Evolutionary conservation across 192 early-diverging fungal genomes (phyloP), one percentile per base, ranked within the genome.

Genomic region (Mycoemilia scoparia): DNA sequence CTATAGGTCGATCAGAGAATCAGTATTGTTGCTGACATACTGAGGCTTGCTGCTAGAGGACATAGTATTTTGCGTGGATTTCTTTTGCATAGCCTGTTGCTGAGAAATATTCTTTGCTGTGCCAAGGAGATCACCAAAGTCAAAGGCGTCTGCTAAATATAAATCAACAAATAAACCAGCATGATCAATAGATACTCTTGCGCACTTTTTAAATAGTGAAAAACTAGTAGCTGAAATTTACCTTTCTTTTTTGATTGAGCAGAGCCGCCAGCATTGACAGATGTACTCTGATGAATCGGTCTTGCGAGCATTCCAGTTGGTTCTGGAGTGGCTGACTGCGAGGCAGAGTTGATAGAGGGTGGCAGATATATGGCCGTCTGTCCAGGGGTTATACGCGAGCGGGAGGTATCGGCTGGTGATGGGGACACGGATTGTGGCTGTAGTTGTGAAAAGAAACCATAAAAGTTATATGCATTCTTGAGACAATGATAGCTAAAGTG

Each of bases 51-150:
- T n/a, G n/a, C n/a, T n/a, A n/a, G n/a, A n/a, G n/a, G n/a, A n/a
- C n/a, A n/a, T n/a, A n/a, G n/a, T n/a, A n/a, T n/a, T n/a, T n/a
- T n/a, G n/a, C n/a, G n/a, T n/a, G n/a, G n/a, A n/a, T n/a, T n/a
- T n/a, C n/a, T n/a, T n/a, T n/a, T n/a, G n/a, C n/a, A n/a, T n/a
- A n/a, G n/a, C n/a, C n/a, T n/a, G n/a, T n/a, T n/a, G n/a, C n/a
- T n/a, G n/a, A n/a, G n/a, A n/a, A n/a, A n/a, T n/a, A n/a, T n/a
- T 42, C 41, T 62, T 62, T 12, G 59, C 59, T 1, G 53, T 54
- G 0, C 49, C 29, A 30, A 62, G 13, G 31, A 62, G 28, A 16
- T 56, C 54, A 1, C 53, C 55, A 49, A 62, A 62, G 37, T 62
- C 59, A 52, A 62, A 62, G 19, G 32, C 49, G 39, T 62, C 59